Conservation (phyloP, 108 stramenopile genomes). For the Cyclotella choctawhatcheeana region DNA sequence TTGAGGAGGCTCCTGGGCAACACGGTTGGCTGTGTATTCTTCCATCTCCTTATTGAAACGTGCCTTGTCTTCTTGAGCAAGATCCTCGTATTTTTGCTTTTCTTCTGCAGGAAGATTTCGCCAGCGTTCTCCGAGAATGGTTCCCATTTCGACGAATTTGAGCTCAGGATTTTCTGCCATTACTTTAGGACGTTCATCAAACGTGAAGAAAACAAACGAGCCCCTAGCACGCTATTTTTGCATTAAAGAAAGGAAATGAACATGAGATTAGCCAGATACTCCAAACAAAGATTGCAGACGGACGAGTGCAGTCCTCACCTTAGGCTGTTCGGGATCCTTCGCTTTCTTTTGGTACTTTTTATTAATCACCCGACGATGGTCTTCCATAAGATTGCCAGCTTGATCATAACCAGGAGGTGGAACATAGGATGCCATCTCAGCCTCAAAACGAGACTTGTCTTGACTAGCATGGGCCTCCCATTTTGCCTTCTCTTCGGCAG, state of each 20-base stretch:
- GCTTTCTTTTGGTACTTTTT: slow-evolving; percentile 70
- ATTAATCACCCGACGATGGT: slow-evolving; percentile 61
- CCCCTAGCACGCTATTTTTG: slow-evolving; percentile 70
- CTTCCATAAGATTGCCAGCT: slow-evolving; percentile 79
- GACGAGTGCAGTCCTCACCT: slow-evolving; percentile 11
- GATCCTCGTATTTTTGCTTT: slow-evolving; percentile 85
- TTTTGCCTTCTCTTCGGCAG: slow-evolving; percentile 78
- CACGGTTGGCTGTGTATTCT: slow-evolving; percentile 63
- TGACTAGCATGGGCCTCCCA: slow-evolving; percentile 83
- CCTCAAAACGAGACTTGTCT: slow-evolving; percentile 85
- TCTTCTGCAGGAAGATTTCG: slow-evolving; percentile 80
- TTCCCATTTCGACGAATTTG: slow-evolving; percentile 92
- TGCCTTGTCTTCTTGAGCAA: slow-evolving; percentile 86
- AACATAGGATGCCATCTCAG: slow-evolving; percentile 74
- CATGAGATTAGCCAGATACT: background rate
- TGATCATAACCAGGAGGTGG: slow-evolving; percentile 79
- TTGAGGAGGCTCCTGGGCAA: slow-evolving; percentile 30
- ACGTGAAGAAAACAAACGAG: slow-evolving; percentile 88
- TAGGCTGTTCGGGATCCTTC: slow-evolving; percentile 81
- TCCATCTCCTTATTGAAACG: slow-evolving; percentile 92
- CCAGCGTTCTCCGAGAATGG: slow-evolving; percentile 93
- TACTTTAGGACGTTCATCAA: slow-evolving; percentile 84
- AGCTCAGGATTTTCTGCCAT: slow-evolving; percentile 84
- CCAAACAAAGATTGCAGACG: background rate
- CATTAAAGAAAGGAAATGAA: background rate